These are phyloP conservation scores for Candida anglica DNA, from an alignment of 805 yeast species.

Conservation along the genomic window DNA sequence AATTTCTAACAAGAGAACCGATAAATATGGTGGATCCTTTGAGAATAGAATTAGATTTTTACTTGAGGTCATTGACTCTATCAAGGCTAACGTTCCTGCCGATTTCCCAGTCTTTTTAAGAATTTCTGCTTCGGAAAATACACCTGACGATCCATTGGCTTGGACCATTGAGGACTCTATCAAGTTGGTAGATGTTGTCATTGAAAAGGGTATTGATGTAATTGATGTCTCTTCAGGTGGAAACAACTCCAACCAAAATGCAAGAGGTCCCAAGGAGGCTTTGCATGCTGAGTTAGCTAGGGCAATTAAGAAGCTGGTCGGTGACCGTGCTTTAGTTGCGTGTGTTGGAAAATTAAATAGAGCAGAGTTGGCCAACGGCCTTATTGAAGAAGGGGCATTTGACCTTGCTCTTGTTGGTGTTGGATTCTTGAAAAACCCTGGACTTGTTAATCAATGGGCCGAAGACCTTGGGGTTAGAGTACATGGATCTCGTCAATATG, in stretches of 20 bases:
- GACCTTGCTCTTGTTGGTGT: conserved; percentile 49
- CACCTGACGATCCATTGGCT: conserved; percentile 27
- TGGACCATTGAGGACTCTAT: conserved; percentile 46
- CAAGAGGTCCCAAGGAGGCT: conserved; percentile 23
- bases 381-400: conserved; percentile 38
- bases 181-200: conserved; percentile 32
- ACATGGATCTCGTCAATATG: conserved; percentile 26
- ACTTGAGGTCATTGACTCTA: conserved; percentile 42
- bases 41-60: conserved; percentile 53
- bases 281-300: conserved; percentile 37
- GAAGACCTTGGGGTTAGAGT: conserved; percentile 41
- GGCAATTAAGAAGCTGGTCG: conserved; percentile 41
- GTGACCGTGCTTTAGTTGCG: conserved; percentile 39
- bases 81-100: conserved; percentile 35
- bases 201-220: conserved; percentile 45
- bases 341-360: conserved; percentile 42
- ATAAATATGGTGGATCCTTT: conserved; percentile 59
- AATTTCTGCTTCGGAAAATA: conserved; percentile 43
- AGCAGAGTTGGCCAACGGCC: conserved; percentile 30
- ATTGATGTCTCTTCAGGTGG: conserved; percentile 58
- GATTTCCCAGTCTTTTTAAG: conserved; percentile 45
- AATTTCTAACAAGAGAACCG: conserved; percentile 49
- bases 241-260: conserved; percentile 25
- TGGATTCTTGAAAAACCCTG: conserved; percentile 45
- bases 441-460: conserved; percentile 49